Percentiles rank a stretch among this genome's conserved stretches.
Evolutionary conservation across 2,329 filamentous ascomycete genomes (phyloP).

Genomic region (Colletotrichum sp.): DNA sequence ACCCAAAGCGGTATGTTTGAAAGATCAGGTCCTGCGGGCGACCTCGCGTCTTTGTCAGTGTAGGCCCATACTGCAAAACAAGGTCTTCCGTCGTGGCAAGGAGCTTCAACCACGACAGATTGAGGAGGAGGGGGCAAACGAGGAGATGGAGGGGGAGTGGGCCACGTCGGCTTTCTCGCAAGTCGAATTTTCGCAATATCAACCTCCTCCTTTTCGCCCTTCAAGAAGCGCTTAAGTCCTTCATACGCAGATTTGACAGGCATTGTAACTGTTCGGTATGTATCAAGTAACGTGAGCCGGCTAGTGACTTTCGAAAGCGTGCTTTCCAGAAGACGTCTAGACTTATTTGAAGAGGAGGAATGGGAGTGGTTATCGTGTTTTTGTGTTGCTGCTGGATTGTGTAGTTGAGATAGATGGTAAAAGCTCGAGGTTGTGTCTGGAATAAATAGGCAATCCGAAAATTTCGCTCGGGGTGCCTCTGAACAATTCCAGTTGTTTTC

Average conservation of each 20-base stretch:
- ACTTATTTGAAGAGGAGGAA: not conserved
- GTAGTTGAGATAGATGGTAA: not conserved
- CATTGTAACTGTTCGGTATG: not conserved
- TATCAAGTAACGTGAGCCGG: not conserved
- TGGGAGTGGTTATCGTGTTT: not conserved
- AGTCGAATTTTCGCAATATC: not conserved
- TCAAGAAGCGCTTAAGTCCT: not conserved
- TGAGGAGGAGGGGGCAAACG: not conserved
- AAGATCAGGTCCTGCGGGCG: not conserved
- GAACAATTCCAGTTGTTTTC: not conserved
- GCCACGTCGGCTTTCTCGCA: not conserved
- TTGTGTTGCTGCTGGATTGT: not conserved
- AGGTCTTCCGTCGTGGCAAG: not conserved
- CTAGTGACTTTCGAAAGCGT: not conserved
- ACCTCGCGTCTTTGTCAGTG: not conserved
- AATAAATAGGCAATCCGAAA: not conserved
- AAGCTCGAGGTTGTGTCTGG: not conserved
- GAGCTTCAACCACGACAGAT: not conserved
- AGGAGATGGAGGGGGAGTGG: not conserved
- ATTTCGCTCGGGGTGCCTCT: not conserved
- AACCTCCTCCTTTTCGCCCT: not conserved
- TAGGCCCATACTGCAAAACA: not conserved
- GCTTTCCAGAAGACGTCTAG: not conserved
- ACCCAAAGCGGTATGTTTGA: not conserved
- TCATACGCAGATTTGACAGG: not conserved